phyloP scores from a whole-genome alignment of 345 rosid species.

The Salix purpurea region DNA sequence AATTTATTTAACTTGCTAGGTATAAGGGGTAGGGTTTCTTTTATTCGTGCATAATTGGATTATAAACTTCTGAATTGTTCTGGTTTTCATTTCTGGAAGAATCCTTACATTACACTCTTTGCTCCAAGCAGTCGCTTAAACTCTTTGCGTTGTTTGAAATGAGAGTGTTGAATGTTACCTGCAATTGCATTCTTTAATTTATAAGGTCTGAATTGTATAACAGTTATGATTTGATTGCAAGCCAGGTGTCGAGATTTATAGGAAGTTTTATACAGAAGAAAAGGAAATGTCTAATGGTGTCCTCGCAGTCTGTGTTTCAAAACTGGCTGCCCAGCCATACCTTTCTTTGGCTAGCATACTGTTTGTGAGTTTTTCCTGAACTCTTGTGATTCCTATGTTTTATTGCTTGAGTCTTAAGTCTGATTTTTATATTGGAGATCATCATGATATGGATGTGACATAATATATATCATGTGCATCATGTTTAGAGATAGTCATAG shows the following conservation, averaged over 20 bases:
- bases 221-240: background rate
- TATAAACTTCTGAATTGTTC: background rate
- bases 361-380: conserved; percentile 47
- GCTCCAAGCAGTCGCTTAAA: background rate
- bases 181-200: background rate
- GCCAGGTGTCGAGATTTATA: conserved; percentile 52
- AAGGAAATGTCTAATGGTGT: conserved; percentile 64
- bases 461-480: background rate
- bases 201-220: background rate
- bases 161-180: background rate
- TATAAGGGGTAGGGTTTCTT: background rate
- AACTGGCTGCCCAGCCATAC: conserved; percentile 51
- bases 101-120: background rate
- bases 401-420: background rate
- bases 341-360: conserved; percentile 49
- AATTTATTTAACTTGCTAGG: background rate
- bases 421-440: background rate
- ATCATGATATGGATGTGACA: background rate
- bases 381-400: background rate
- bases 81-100: background rate
- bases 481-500: background rate
- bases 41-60: background rate
- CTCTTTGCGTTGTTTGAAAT: background rate
- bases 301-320: conserved; percentile 50
- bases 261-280: conserved; percentile 67